Evolutionary conservation across 1,284 basidiomycete species (phyloP), one percentile per base, ranked within the genome.

Genomic region (Volvariella volvacea): DNA sequence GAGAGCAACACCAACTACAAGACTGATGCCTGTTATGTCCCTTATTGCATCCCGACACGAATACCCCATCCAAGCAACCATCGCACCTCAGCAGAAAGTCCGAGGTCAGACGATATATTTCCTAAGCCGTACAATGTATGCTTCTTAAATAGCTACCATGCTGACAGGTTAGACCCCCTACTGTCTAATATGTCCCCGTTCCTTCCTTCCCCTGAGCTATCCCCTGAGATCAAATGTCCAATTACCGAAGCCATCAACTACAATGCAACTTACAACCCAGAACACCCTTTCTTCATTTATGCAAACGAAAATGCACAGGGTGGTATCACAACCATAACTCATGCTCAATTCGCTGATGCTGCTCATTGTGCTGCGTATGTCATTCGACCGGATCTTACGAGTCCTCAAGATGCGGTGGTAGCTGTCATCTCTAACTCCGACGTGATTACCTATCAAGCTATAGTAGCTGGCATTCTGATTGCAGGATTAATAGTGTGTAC

Each of bases 341-440:
- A 54, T 40, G 46, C 55, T 30, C 59, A 63, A 41, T 63, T 59
- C 33, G 52, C 55, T 41, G 52, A 57, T 3, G 64, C 61, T 21
- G 55, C 58, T 30, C 57, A 65, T 48, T 56, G 63, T 19, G 55
- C 58, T 17, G 64, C 64, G 3, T 58, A 61, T 45, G 39, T 45
- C 7, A 39, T 64, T 22, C 53, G 60, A 6, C 59, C 62, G 3
- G 49, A 47, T 16, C 53, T 56, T 22, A 38, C 42, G 14, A 57
- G 56, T 2, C 43, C 47, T 4, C 52, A 60, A 8, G 52, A 57
- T 42, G 55, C 55, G 38, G 55, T 66, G 17, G 55, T 66, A 12
- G 63, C 56, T 14, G 25, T 65, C 7, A 47, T 67, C 25, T 56
- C 61, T 4, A 51, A 60, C 14, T 44, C 52, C 22, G 65, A 66